phyloP scores from a whole-genome alignment of 441 rosid genomes.

The Hura crepitans region DNA sequence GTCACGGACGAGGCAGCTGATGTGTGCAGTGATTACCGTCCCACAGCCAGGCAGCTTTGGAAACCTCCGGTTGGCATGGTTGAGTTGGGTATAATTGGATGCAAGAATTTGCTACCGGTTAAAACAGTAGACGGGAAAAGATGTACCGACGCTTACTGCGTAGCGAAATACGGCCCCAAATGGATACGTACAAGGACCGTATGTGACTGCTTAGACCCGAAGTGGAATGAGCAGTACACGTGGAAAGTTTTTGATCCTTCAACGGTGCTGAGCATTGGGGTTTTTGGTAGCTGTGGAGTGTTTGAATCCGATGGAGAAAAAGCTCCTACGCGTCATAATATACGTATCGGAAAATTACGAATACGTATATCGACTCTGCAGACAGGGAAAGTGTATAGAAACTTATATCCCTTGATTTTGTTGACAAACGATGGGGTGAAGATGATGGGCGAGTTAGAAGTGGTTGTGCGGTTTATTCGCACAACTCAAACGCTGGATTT shows the following conservation, averaged over 20 bases:
- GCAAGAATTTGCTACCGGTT: constrained; percentile 76
- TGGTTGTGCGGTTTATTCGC: constrained; percentile 72
- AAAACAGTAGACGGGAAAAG: constrained; percentile 61
- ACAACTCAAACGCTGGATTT: constrained; percentile 47
- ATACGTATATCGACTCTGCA: constrained; percentile 74
- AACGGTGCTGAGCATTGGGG: constrained; percentile 68
- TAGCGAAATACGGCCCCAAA: constrained; percentile 88
- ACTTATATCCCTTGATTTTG: constrained; percentile 58
- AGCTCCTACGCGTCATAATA: constrained; percentile 36
- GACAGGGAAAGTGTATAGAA: constrained; percentile 69
- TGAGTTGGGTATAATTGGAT: constrained; percentile 78
- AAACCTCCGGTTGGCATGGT: constrained; percentile 69
- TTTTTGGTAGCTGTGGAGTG: constrained; percentile 71
- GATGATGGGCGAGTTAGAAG: constrained; percentile 81
- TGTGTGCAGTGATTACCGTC: constrained; percentile 83
- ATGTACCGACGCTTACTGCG: constrained; percentile 76
- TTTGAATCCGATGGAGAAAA: constrained; percentile 39
- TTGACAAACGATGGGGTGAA: constrained; percentile 54
- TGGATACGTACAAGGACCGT: constrained; percentile 89
- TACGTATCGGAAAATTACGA: constrained; percentile 63
- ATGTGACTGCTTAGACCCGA: constrained; percentile 75
- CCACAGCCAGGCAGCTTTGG: constrained; percentile 92
- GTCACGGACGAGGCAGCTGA: constrained; percentile 94
- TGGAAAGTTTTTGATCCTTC: constrained; percentile 94
- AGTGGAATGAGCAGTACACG: constrained; percentile 97